These are phyloP conservation scores for Rhodosporidiobolus sp. DNA, from an alignment of 768 basidiomycete genomes.

Conservation along the genomic window DNA sequence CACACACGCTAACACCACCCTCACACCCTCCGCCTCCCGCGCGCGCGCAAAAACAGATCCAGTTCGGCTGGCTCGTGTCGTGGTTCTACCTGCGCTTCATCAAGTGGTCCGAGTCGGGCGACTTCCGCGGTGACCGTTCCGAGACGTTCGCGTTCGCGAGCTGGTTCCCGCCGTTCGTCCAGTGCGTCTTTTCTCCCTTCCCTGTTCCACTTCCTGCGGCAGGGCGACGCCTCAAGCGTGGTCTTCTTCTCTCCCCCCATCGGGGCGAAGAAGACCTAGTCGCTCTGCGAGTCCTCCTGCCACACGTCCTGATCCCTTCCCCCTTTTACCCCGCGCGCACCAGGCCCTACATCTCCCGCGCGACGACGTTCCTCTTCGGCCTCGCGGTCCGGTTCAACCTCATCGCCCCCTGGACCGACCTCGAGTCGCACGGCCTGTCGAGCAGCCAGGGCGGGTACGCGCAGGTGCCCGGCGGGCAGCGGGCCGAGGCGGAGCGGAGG, in stretches of 20 bases:
- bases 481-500: constrained; percentile 94
- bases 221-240: too few species aligned
- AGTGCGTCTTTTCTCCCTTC: constrained; percentile 59
- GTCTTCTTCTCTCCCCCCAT: too few species aligned
- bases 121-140: constrained; percentile 83
- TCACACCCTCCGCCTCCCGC: constrained; percentile 38
- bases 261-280: too few species aligned
- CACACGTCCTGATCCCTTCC: constrained; percentile 1
- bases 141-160: constrained; percentile 92
- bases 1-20: too few species aligned
- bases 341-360: constrained; percentile 69
- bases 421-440: constrained; percentile 58
- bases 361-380: constrained; percentile 66
- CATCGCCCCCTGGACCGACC: constrained; percentile 66
- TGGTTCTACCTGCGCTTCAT: constrained; percentile 97
- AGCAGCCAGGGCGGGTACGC: constrained; percentile 56
- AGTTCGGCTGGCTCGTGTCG: constrained; percentile 97
- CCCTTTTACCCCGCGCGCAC: constrained; percentile 1
- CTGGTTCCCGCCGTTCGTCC: constrained; percentile 95
- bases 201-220: neutral
- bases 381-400: constrained; percentile 63
- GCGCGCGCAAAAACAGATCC: constrained; percentile 56
- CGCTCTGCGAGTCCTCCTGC: too few species aligned
- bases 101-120: constrained; percentile 71
- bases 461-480: constrained; percentile 76